Percentiles rank a stretch among this genome's conserved stretches.
Conservation (phyloP, 2,329 filamentous ascomycete genomes). For the Aspergillus sp. region DNA sequence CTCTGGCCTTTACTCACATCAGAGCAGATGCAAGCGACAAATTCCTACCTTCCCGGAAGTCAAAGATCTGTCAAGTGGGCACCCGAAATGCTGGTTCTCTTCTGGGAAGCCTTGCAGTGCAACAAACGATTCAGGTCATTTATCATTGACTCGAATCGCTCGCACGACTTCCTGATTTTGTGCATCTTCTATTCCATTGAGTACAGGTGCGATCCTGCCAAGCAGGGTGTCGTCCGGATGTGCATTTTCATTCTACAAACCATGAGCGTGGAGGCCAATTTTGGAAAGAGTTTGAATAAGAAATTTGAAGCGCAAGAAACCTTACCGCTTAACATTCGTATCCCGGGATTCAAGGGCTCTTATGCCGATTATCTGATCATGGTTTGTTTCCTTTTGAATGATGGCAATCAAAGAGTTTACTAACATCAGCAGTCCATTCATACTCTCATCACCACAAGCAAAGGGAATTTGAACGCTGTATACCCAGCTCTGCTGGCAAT, state of each 20-base stretch:
- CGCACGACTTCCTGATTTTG: constrained; percentile 87
- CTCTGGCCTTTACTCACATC: constrained; percentile 8
- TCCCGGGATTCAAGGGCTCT: constrained; percentile 78
- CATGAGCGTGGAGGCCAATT: constrained; percentile 84
- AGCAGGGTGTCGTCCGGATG: constrained; percentile 91
- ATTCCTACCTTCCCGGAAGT: constrained; percentile 80
- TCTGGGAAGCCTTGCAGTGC: constrained; percentile 96
- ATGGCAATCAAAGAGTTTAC: constrained; percentile 4
- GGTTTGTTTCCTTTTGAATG: constrained; percentile 38
- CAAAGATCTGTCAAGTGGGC: constrained; percentile 79
- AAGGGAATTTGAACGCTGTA: constrained; percentile 83
- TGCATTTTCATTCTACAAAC: constrained; percentile 96
- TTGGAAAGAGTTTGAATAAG: constrained; percentile 86
- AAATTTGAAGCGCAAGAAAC: constrained; percentile 84
- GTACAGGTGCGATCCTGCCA: constrained; percentile 77
- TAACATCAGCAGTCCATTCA: constrained; percentile 68
- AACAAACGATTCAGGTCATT: constrained; percentile 96
- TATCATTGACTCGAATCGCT: constrained; percentile 90
- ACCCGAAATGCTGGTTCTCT: constrained; percentile 92
- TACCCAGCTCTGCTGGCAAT: constrained; percentile 90
- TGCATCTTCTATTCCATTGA: constrained; percentile 91
- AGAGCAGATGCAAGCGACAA: constrained; percentile 69
- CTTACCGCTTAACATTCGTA: constrained; percentile 72
- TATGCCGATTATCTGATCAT: constrained; percentile 94
- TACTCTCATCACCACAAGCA: constrained; percentile 82